These are phyloP conservation scores for Paraleonurus japonicus DNA, from an alignment of 257 asterid genomes.

Conservation along the genomic window DNA sequence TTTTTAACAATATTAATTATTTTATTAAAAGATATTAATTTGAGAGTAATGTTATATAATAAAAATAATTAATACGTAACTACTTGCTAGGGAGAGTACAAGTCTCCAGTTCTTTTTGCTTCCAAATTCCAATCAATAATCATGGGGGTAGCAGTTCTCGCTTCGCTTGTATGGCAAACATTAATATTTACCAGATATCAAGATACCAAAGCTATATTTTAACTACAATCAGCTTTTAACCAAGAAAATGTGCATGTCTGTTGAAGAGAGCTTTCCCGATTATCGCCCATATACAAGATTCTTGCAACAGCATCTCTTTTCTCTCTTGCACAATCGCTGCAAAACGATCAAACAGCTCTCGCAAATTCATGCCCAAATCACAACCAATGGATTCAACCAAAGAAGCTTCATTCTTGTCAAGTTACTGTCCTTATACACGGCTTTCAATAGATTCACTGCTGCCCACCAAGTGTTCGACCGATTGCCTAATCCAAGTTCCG, in stretches of 20 bases:
- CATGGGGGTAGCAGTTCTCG: no score
- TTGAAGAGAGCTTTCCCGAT: constrained; percentile 40
- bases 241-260: constrained; percentile 31
- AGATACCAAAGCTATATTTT: neutral
- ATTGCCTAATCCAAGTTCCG: constrained; percentile 49
- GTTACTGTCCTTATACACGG: constrained; percentile 43
- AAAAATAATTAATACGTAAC: no score
- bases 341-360: constrained; percentile 40
- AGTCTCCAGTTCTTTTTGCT: no score
- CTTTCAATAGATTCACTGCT: constrained; percentile 35
- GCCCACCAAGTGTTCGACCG: constrained; percentile 56
- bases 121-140: no score
- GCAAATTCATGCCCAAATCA: constrained; percentile 62
- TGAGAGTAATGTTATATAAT: no score
- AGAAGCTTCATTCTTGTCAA: constrained; percentile 67
- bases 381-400: constrained; percentile 49
- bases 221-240: neutral
- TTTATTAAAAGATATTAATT: no score
- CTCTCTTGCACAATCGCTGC: constrained; percentile 48
- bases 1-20: no score
- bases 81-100: no score
- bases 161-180: no score
- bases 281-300: constrained; percentile 33
- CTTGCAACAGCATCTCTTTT: constrained; percentile 53
- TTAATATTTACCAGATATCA: no score